Conservation (phyloP, 305 asterid genomes). For the Fraxinus floribunda region DNA sequence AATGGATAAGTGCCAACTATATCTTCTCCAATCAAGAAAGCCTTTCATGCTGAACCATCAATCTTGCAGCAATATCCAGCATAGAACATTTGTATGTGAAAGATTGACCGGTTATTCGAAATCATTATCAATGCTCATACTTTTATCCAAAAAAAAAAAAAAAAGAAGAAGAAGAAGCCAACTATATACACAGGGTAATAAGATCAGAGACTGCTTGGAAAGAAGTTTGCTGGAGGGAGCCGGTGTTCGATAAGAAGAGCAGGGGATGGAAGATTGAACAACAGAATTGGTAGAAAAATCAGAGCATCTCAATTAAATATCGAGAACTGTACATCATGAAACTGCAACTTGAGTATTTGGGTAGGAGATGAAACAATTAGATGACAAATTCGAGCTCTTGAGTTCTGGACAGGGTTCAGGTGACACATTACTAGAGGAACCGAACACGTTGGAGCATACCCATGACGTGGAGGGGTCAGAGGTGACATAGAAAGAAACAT, state of each 20-base stretch:
- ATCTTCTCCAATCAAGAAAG: constrained; percentile 34
- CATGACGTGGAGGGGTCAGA: constrained; percentile 46
- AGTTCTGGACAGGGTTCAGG: constrained; percentile 79
- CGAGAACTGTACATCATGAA: not conserved
- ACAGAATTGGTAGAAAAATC: constrained; percentile 24
- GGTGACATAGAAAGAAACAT: constrained; percentile 46
- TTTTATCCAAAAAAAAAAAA: constrained; percentile 66
- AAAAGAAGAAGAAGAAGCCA: not conserved
- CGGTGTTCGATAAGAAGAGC: not conserved
- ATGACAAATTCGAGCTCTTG: constrained; percentile 30
- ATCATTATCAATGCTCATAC: constrained; percentile 29
- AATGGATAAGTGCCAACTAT: constrained; percentile 29
- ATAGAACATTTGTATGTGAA: constrained; percentile 56
- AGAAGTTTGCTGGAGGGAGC: not conserved
- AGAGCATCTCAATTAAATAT: constrained; percentile 15
- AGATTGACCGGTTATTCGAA: constrained; percentile 20
- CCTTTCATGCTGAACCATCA: constrained; percentile 19
- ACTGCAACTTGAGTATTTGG: constrained; percentile 21
- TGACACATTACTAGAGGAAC: constrained; percentile 54
- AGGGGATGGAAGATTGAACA: constrained; percentile 34
- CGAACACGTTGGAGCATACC: constrained; percentile 52
- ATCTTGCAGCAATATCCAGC: not conserved
- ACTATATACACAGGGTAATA: constrained; percentile 59
- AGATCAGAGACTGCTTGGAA: constrained; percentile 15
- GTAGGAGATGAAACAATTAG: constrained; percentile 35